Evolutionary conservation across 371 early-diverging fungal species (phyloP), one percentile per base, ranked within the genome.

Genomic region (Mortierella polycephala): DNA sequence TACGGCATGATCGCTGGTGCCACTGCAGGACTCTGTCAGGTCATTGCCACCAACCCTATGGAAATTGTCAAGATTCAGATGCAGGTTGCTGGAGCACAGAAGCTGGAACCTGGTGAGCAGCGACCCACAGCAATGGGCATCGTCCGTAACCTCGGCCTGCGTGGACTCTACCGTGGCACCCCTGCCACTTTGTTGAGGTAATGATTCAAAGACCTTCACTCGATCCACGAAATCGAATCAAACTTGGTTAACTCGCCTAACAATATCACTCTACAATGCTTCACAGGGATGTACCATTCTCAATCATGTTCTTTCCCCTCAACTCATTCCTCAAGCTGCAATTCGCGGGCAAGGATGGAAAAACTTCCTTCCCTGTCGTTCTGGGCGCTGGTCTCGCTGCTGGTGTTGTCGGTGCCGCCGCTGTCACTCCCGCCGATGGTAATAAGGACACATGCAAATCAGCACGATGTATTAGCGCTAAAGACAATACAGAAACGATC

Each of bases 1-100:
- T 83, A 94, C 44, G 99, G 98, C 74, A 90, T 97, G 82, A 44
- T 96, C 54, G 91, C 95, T 44, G 99, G 99, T 81, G 90, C 91
- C 65, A 81, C 88, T 16, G 99, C 99, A 21, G 99, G 99, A 80
- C 94, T 86, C 39, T 95, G 92, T 59, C 98, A 98, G 84, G 98
- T 98, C 41, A 88, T 95, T 21, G 96, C 97, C 71, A 97, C 98
- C 57, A 97, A 98, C 76, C 99, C 99, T 23, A 84, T 98, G 60
- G 96, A 98, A 76, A 98, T 98, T 74, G 75, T 98, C 82, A 99
- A 99, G 85, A 99, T 99, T 82, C 94, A 96, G 55, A 88, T 99
- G 73, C 98, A 98, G 84, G 86, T 94, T 7, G 94, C 95, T 73
- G 95, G 96, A 66, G 90, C 93, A 75, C 86, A 90, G 66, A 92